These are phyloP conservation scores for Stylonectria norvegica DNA, from an alignment of 2,329 filamentous ascomycete species.

Conservation along the genomic window DNA sequence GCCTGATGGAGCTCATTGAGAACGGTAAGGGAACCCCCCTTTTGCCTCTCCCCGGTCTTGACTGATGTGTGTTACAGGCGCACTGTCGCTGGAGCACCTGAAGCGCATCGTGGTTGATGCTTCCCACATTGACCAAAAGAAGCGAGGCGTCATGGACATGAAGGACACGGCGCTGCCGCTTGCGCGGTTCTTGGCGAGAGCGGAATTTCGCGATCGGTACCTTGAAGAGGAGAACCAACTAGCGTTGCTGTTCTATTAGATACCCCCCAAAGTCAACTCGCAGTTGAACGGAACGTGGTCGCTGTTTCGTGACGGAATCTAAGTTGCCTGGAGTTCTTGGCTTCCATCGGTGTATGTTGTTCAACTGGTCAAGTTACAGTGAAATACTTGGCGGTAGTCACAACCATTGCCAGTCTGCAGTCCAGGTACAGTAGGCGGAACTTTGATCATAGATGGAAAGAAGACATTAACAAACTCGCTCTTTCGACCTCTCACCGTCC, in stretches of 20 bases:
- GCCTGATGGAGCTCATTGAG: slow-evolving; percentile 78
- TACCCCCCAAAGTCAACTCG: slow-evolving; percentile 16
- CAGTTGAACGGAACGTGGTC: neutral
- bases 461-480: no score
- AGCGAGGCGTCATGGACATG: slow-evolving; percentile 91
- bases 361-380: no score
- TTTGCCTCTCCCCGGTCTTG: neutral
- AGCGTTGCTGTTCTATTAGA: slow-evolving; percentile 63
- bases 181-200: slow-evolving; percentile 66
- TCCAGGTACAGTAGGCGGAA: no score
- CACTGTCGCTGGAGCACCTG: slow-evolving; percentile 66
- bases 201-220: slow-evolving; percentile 70
- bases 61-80: slow-evolving; percentile 40
- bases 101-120: slow-evolving; percentile 84
- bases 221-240: slow-evolving; percentile 54
- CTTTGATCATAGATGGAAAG: no score
- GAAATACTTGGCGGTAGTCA: no score
- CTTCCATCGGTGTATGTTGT: no score
- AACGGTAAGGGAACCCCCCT: slow-evolving; percentile 63
- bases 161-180: slow-evolving; percentile 84
- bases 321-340: no score
- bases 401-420: no score
- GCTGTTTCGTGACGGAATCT: no score
- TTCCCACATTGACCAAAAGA: slow-evolving; percentile 92
- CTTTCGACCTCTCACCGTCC: no score